Evolutionary conservation across 2,329 filamentous ascomycete species (phyloP), one percentile per base, ranked within the genome.

Genomic region (Pestalotiopsis sp.): DNA sequence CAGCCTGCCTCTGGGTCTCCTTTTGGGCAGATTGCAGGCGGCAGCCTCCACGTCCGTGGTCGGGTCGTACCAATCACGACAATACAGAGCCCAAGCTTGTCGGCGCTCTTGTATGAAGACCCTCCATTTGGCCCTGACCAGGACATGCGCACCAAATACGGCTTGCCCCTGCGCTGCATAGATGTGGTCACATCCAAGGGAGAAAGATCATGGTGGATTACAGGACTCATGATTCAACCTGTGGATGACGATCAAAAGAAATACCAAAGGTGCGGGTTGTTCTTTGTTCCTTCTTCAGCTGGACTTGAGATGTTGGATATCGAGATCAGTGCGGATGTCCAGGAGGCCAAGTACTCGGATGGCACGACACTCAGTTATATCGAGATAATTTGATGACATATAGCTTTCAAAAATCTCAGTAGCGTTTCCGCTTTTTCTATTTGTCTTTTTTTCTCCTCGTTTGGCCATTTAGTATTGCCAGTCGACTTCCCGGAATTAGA

Each of bases 221-320:
- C 64, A n/a, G 64, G 64, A 7, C 64, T 66, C 25, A 31, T 66
- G n/a, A 23, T 66, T 17, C 27, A 45, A 36, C 25, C 27, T 4
- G 56, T 41, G 12, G 36, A 25, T 17, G 25, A 27, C 1, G 1
- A 20, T 27, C 13, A 39, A 2, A 4, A 4, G 17, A 60, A 1
- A 11, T 66, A 66, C n/a, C 25, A n/a, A n/a, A 9, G 64, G 9
- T 23, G 20, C 9, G 64, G 64, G 2, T 14, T 66, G 20, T 66
- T 66, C 25, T 66, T 23, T n/a, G 27, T 45, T 11, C 56, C 56
- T 14, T 66, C 56, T 39, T 66, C 64, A 3, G 17, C 3, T 12
- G 56, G 27, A 12, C 17, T 57, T 25, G 49, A 36, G n/a, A 17
- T 3, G 17, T 58, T 66, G 20, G 56, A 20, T 36, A 57, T 66